Evolutionary conservation across 1,284 basidiomycete genomes (phyloP).

Genomic region (Rhodotorula sp.): DNA sequence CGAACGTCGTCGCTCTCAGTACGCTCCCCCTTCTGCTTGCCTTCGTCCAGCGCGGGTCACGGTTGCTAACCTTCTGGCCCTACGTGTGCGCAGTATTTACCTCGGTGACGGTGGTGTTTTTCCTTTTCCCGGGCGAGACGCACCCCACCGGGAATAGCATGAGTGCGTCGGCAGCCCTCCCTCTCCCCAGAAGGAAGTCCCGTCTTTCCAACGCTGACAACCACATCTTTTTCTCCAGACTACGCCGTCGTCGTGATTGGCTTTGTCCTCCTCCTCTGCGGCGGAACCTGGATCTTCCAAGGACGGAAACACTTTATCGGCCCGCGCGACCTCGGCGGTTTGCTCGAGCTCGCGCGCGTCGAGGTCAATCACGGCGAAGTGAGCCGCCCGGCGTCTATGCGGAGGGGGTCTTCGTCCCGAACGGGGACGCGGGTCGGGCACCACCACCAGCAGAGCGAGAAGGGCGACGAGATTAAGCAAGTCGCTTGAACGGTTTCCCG

Average conservation of each 20-base stretch:
- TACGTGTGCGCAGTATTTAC: slow-evolving; percentile 44
- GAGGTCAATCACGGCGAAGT: slow-evolving; percentile 23
- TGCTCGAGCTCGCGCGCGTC: slow-evolving; percentile 45
- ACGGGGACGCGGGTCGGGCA: background rate
- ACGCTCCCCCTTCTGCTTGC: background rate
- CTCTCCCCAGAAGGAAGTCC: background rate
- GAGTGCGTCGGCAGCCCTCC: slow-evolving; percentile 1
- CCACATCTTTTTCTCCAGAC: slow-evolving; percentile 6
- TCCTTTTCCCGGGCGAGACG: slow-evolving; percentile 54
- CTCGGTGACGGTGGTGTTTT: slow-evolving; percentile 53
- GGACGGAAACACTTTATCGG: slow-evolving; percentile 50
- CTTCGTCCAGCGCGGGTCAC: background rate
- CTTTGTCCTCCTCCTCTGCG: slow-evolving; percentile 44
- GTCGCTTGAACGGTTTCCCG: background rate
- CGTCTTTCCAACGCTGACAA: background rate
- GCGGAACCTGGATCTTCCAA: slow-evolving; percentile 48
- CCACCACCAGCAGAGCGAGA: background rate
- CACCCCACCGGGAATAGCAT: background rate
- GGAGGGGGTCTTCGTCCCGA: background rate
- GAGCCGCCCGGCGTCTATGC: background rate
- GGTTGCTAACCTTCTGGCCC: background rate
- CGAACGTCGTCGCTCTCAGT: slow-evolving; percentile 50
- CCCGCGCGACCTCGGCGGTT: slow-evolving; percentile 53
- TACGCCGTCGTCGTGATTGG: slow-evolving; percentile 38
- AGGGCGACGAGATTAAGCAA: background rate